Percentiles rank a stretch among this genome's conserved stretches.
Evolutionary conservation across 345 rosid species (phyloP).

Genomic region (Eucalyptus polybractea): DNA sequence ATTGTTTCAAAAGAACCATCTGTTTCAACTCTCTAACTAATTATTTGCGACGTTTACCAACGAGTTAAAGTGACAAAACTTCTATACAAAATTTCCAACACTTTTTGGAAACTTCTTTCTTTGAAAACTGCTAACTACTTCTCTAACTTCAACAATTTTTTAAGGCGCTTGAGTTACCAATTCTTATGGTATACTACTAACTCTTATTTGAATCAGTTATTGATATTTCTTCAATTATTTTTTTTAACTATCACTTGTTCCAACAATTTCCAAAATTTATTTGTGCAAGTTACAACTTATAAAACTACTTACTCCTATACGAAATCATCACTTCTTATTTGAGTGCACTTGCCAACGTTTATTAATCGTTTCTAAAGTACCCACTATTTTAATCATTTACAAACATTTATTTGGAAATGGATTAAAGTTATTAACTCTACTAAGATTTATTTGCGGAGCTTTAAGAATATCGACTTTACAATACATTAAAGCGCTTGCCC

Average conservation of each 20-base stretch:
- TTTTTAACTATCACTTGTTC: not conserved
- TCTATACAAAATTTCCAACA: not conserved
- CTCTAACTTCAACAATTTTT: not conserved
- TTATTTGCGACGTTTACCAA: not conserved
- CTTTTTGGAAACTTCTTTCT: not conserved
- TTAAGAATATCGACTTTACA: not conserved
- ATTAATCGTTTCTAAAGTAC: not conserved
- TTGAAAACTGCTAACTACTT: not conserved
- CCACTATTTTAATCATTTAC: not conserved
- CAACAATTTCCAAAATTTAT: not conserved
- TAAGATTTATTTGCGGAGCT: not conserved
- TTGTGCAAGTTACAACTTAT: not conserved
- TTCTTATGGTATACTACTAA: not conserved
- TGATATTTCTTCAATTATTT: not conserved
- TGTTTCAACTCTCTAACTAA: not conserved
- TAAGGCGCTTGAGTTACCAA: not conserved
- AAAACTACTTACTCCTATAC: not conserved
- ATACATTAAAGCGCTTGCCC: not conserved
- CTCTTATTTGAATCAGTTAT: not conserved
- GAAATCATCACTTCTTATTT: not conserved
- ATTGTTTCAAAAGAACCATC: not conserved
- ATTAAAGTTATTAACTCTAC: not conserved
- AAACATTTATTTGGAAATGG: not conserved
- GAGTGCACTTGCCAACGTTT: not conserved
- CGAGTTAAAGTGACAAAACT: not conserved